Evolutionary conservation across 106 monocot genomes (phyloP).

Genomic region (Dendrobium nobile): DNA sequence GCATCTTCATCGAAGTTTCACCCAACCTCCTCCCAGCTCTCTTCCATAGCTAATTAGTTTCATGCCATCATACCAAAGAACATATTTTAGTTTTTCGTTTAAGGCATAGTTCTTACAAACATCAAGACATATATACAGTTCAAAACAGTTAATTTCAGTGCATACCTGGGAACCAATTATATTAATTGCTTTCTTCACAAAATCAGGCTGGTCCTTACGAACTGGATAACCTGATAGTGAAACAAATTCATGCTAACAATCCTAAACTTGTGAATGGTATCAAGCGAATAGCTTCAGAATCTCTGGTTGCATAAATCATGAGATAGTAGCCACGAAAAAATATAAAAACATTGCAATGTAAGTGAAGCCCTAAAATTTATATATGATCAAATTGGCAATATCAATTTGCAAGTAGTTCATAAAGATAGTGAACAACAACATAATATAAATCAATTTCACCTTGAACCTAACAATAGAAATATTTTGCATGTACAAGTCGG

Average conservation of each 20-base stretch:
- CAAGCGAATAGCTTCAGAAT: neutral
- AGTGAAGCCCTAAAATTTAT: neutral
- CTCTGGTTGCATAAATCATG: neutral
- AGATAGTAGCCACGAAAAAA: neutral
- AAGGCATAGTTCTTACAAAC: neutral
- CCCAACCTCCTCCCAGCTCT: conserved; percentile 29
- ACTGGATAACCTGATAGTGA: conserved; percentile 1
- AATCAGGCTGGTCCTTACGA: conserved; percentile 10
- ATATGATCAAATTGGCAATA: neutral
- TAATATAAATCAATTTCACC: neutral
- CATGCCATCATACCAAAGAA: conserved; percentile 19
- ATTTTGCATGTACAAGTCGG: neutral
- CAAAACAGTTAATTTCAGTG: conserved; percentile 19
- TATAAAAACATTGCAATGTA: neutral
- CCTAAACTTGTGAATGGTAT: neutral
- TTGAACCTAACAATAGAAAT: neutral
- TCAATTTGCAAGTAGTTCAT: neutral
- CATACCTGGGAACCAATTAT: conserved; percentile 21
- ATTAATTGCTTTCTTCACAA: conserved; percentile 26
- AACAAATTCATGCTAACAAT: neutral
- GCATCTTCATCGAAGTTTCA: conserved; percentile 75
- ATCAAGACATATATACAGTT: neutral
- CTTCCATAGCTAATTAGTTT: conserved; percentile 32
- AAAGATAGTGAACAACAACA: neutral
- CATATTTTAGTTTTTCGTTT: neutral